Conservation (phyloP, 2,329 filamentous ascomycete species). For the Hymenoscyphus salicellus region DNA sequence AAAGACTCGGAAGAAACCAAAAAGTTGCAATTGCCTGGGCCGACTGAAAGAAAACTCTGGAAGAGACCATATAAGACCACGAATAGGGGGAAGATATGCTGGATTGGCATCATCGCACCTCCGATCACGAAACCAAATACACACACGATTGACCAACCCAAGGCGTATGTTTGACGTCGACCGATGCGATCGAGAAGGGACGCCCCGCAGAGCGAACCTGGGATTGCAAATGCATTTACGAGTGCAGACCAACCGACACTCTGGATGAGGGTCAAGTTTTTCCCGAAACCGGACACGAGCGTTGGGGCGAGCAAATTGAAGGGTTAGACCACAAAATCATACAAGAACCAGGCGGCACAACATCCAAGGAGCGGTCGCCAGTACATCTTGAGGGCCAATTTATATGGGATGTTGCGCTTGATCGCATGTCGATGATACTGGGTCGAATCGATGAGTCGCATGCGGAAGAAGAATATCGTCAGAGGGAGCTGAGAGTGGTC, state of each 20-base stretch:
- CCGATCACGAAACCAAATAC: slow-evolving; percentile 7
- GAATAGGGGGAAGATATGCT: slow-evolving; percentile 10
- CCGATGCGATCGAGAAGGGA: background rate
- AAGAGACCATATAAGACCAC: slow-evolving; percentile 7
- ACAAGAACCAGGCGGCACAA: slow-evolving; percentile 17
- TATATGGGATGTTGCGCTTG: slow-evolving; percentile 49
- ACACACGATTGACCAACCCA: slow-evolving; percentile 1
- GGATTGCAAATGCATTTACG: slow-evolving; percentile 30
- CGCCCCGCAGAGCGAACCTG: background rate
- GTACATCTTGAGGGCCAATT: slow-evolving; percentile 18
- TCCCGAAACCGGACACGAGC: slow-evolving; percentile 26
- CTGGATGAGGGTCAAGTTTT: slow-evolving; percentile 21
- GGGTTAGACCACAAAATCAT: slow-evolving; percentile 31
- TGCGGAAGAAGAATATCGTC: slow-evolving; percentile 51
- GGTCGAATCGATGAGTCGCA: slow-evolving; percentile 51
- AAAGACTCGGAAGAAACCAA: background rate
- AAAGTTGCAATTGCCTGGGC: slow-evolving; percentile 6
- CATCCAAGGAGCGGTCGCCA: slow-evolving; percentile 3
- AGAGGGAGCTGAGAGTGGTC: slow-evolving; percentile 41
- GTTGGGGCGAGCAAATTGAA: slow-evolving; percentile 27
- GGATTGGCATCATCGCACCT: background rate
- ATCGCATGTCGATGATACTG: slow-evolving; percentile 35
- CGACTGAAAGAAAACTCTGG: slow-evolving; percentile 6
- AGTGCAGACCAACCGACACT: slow-evolving; percentile 33
- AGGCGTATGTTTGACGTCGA: background rate